Evolutionary conservation across 1,284 basidiomycete species (phyloP), one percentile per base, ranked within the genome.

Genomic region (Austroboletus novae-zelandiae): DNA sequence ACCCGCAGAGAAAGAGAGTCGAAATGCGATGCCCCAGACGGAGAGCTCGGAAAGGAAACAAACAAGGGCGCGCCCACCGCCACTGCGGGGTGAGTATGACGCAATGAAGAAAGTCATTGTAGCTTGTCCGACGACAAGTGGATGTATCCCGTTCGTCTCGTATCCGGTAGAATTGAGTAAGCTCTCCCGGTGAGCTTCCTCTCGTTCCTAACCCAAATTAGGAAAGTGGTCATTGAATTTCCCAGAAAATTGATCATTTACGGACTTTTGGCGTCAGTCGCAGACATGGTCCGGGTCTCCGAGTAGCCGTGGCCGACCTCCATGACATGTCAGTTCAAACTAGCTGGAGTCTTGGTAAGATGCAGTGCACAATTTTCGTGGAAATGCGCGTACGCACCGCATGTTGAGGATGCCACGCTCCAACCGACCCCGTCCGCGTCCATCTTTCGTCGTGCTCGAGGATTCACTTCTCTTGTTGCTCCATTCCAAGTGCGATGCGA

Each of bases 61-160:
- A 27, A 9, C 25, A 18, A 44, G 47, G 50, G 61, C 55, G 67
- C 50, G 36, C 45, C 61, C 66, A 71, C 53, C 59, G 65, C 65
- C 68, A 69, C 66, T 51, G 43, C 52, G 53, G 29, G 31, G 52
- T 50, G 36, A 44, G 8, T 20, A 67, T 70, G 65, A 66, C 61
- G 61, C 63, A 61, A 57, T 23, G 34, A 32, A 15, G 40, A 41
- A 29, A 48, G 42, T 37, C 37, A 43, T 52, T n/a, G 15, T 9
- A 41, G 37, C 40, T 41, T 45, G 37, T 48, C 51, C 47, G 49
- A 58, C 41, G 49, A 35, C 14, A 53, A 40, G 47, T 14, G 35
- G 45, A 42, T 41, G 51, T 41, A 37, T 47, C 14, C 34, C 45
- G 51, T 55, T 48, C 15, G 37, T 51, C 43, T 63, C 57, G 65